A percentile compares a stretch with the other conserved stretches of the same genome.
These are phyloP conservation scores for Hortiboletus campestris DNA, from an alignment of 768 basidiomycete genomes.

Conservation along the genomic window DNA sequence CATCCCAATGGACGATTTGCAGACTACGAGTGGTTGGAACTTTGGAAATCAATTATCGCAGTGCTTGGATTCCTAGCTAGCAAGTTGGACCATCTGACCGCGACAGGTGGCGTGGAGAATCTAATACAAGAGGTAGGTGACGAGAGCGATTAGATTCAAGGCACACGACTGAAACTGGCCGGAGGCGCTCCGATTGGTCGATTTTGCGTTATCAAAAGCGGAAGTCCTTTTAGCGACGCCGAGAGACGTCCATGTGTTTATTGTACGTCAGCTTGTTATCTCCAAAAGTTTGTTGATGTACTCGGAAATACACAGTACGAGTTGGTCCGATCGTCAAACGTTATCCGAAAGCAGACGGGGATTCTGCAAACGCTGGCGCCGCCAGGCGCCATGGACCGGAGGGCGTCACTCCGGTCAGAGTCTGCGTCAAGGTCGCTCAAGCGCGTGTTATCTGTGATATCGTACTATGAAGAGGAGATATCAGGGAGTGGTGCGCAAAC, in stretches of 20 bases:
- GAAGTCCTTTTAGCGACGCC: conserved; percentile 56
- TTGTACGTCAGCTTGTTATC: conserved; percentile 44
- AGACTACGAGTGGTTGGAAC: conserved; percentile 68
- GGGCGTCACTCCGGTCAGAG: conserved; percentile 30
- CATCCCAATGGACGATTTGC: background rate
- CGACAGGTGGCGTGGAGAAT: conserved; percentile 51
- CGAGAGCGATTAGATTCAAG: background rate
- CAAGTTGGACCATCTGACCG: conserved; percentile 52
- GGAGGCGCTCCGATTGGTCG: conserved; percentile 54
- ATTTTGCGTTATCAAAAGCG: conserved; percentile 48
- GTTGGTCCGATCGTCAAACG: conserved; percentile 52
- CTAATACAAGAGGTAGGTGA: conserved; percentile 52
- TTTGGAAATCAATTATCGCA: conserved; percentile 58
- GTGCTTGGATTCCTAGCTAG: conserved; percentile 54
- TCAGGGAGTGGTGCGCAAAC: conserved; percentile 40
- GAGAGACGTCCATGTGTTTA: conserved; percentile 53
- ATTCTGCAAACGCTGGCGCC: conserved; percentile 42
- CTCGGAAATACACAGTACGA: conserved; percentile 49
- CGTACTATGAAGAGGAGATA: conserved; percentile 59
- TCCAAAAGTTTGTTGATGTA: background rate
- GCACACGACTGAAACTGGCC: background rate
- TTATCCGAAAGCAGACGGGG: conserved; percentile 46
- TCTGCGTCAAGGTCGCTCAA: conserved; percentile 39
- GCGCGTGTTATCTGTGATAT: conserved; percentile 41
- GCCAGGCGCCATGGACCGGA: conserved; percentile 28